Conservation (phyloP, 768 basidiomycete genomes). For the Lactarius trivialis region DNA sequence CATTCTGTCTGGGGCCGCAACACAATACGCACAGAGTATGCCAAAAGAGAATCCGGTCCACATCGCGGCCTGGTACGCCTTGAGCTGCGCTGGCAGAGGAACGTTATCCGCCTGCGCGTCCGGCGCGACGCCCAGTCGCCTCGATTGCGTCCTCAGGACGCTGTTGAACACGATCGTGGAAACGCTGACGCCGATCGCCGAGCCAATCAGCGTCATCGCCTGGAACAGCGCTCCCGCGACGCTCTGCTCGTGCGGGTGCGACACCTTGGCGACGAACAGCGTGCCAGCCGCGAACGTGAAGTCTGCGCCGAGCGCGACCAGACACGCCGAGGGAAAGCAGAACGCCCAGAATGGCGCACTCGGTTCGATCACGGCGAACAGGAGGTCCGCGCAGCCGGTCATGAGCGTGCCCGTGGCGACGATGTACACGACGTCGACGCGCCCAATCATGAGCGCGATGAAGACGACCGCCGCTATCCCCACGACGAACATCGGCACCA, state of each 20-base stretch:
- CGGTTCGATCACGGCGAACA: conserved; percentile 64
- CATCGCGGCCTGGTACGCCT: conserved; percentile 54
- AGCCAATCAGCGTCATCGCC: conserved; percentile 74
- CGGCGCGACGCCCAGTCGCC: conserved; percentile 30
- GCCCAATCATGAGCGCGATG: conserved; percentile 53
- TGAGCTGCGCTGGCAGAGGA: conserved; percentile 36
- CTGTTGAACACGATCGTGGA: conserved; percentile 65
- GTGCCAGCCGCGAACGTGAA: conserved; percentile 71
- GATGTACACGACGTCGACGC: conserved; percentile 49
- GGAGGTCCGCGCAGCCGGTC: conserved; percentile 50
- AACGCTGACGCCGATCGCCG: conserved; percentile 62
- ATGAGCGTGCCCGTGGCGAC: conserved; percentile 50
- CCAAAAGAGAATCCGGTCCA: conserved; percentile 63
- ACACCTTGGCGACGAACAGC: conserved; percentile 65
- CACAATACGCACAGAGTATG: conserved; percentile 40
- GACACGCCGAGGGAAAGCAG: conserved; percentile 59
- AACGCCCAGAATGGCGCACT: conserved; percentile 63
- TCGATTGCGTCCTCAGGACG: conserved; percentile 34
- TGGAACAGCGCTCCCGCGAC: conserved; percentile 72
- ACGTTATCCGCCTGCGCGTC: conserved; percentile 29
- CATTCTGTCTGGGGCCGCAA: neutral
- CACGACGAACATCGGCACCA: conserved; percentile 65
- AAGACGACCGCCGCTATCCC: conserved; percentile 60
- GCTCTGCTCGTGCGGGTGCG: conserved; percentile 64
- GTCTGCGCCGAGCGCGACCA: conserved; percentile 70